Conservation (phyloP, 129 eudicot species). For the Tagetes erecta region DNA sequence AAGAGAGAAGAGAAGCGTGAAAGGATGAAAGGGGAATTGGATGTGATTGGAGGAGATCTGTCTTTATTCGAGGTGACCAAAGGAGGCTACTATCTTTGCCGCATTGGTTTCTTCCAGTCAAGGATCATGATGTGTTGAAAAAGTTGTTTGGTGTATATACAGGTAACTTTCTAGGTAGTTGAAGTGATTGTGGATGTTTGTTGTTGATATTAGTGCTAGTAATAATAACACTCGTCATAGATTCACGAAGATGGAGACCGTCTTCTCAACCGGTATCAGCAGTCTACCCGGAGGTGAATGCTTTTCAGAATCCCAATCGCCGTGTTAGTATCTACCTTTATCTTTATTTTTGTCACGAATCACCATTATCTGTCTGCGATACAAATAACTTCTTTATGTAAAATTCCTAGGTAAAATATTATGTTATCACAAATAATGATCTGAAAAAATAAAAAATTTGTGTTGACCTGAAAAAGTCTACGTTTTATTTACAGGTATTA, state of each 20-base stretch:
- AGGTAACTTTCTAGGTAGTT: background rate
- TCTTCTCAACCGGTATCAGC: background rate
- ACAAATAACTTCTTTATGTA: background rate
- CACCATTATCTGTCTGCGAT: background rate
- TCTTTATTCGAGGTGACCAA: background rate
- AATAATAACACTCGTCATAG: background rate
- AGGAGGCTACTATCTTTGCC: constrained; percentile 11
- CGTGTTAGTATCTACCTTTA: background rate
- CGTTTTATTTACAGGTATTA: background rate
- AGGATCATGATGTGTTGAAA: constrained; percentile 2
- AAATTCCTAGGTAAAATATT: background rate
- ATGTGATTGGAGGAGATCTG: constrained; percentile 11
- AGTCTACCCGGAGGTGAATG: background rate
- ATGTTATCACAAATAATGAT: background rate
- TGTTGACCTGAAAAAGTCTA: background rate
- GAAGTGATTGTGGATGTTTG: background rate
- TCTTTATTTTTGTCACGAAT: background rate
- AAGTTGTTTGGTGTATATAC: constrained; percentile 1
- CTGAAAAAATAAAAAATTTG: background rate
- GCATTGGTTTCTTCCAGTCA: background rate
- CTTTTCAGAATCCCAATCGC: background rate
- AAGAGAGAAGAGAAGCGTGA: background rate
- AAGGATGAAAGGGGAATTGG: background rate
- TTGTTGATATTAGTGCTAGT: background rate
- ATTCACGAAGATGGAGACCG: background rate